These are phyloP conservation scores for Phytophthora chlamydospora DNA, from an alignment of 352 stramenopile species.

Conservation along the genomic window DNA sequence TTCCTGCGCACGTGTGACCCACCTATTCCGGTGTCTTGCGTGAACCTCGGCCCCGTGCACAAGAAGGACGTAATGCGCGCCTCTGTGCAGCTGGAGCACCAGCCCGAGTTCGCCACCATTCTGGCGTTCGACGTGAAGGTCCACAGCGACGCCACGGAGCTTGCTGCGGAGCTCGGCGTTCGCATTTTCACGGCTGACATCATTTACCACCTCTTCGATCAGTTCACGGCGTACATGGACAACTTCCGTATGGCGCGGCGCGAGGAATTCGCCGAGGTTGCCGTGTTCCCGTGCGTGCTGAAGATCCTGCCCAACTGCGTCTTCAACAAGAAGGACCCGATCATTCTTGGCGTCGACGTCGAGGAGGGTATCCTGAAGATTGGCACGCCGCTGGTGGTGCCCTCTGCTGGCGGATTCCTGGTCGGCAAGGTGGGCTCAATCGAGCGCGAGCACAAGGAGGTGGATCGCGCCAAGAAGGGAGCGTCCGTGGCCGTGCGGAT, in stretches of 20 bases:
- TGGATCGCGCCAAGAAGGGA: constrained; percentile 95
- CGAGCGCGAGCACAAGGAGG: constrained; percentile 96
- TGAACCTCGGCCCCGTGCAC: constrained; percentile 98
- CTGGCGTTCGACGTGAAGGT: constrained; percentile 99
- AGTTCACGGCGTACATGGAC: constrained; percentile 98
- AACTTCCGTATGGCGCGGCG: constrained; percentile 92
- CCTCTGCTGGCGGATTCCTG: constrained; percentile 74
- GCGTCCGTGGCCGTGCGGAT: constrained; percentile 96
- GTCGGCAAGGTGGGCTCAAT: constrained; percentile 97
- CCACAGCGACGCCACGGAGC: constrained; percentile 92
- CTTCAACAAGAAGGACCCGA: constrained; percentile 99
- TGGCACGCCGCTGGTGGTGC: constrained; percentile 95
- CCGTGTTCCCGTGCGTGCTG: constrained; percentile 95
- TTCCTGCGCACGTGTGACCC: constrained; percentile 95
- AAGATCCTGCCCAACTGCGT: constrained; percentile 98
- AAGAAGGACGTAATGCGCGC: constrained; percentile 99
- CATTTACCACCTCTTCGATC: constrained; percentile 99
- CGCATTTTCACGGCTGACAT: constrained; percentile 99
- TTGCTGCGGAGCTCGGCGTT: constrained; percentile 93
- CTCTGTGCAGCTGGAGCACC: constrained; percentile 98
- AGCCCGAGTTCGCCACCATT: constrained; percentile 97
- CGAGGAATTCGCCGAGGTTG: constrained; percentile 92
- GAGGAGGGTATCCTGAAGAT: constrained; percentile 98
- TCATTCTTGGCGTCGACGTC: constrained; percentile 98
- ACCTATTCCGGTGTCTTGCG: constrained; percentile 93